Evolutionary conservation across 768 basidiomycete genomes (phyloP).

Genomic region (Pleurotus pulmonarius): DNA sequence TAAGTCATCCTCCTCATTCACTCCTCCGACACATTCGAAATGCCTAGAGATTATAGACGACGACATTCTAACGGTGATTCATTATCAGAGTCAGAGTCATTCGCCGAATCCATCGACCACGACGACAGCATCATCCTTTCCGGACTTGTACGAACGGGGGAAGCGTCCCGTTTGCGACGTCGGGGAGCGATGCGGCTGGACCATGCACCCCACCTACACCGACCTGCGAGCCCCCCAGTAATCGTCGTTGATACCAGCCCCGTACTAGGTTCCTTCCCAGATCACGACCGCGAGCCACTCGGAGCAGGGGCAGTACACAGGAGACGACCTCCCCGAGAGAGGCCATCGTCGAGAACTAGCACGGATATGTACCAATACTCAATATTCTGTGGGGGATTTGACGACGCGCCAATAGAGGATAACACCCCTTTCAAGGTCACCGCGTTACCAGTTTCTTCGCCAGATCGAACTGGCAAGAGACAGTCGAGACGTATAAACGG

Average conservation of each 20-base stretch:
- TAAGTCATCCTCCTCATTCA: no score
- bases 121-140: constrained; percentile 72
- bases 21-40: not conserved
- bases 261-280: not conserved
- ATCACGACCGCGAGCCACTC: constrained; percentile 4
- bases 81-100: not conserved
- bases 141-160: constrained; percentile 70
- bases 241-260: not conserved
- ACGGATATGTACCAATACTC: not conserved
- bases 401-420: not conserved
- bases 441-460: constrained; percentile 24
- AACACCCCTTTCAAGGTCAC: constrained; percentile 26
- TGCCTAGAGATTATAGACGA: not conserved
- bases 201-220: constrained; percentile 17
- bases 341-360: not conserved
- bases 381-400: not conserved
- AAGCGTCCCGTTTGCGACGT: constrained; percentile 69
- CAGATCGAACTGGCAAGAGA: constrained; percentile 7
- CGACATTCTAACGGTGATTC: not conserved
- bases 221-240: not conserved
- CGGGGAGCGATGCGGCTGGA: constrained; percentile 71
- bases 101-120: constrained; percentile 28
- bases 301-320: constrained; percentile 4
- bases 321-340: not conserved
- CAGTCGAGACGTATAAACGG: constrained; percentile 40